phyloP scores from a whole-genome alignment of 1,139 yeast genomes.

The Insectozyma bohioensis region DNA sequence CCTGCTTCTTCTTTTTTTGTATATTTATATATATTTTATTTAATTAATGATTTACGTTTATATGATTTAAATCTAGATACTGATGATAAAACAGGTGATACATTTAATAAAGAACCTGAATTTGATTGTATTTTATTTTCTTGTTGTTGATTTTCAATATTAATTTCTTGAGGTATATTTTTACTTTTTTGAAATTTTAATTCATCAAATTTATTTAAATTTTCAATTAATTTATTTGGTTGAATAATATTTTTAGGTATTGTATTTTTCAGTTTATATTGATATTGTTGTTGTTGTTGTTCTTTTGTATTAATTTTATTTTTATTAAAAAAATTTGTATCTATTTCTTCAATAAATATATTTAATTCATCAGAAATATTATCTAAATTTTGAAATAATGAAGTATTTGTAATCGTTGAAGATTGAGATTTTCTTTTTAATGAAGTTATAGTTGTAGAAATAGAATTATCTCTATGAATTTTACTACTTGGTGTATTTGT shows the following conservation, averaged over 20 bases:
- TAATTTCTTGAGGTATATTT: too few species aligned
- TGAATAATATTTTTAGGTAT: constrained; percentile 8
- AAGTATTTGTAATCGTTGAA: constrained; percentile 20
- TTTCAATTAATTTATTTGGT: constrained; percentile 7
- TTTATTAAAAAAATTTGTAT: too few species aligned
- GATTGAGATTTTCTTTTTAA: constrained; percentile 11
- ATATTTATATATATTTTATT: neutral
- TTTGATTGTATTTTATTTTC: too few species aligned
- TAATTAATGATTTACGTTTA: constrained; percentile 3
- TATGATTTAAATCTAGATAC: constrained; percentile 4
- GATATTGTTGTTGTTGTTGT: too few species aligned
- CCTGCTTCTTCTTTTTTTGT: neutral
- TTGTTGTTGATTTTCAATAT: too few species aligned
- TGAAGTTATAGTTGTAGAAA: too few species aligned
- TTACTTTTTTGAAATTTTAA: too few species aligned
- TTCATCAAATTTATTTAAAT: constrained; percentile 6
- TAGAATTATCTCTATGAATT: too few species aligned
- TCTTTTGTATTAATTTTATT: too few species aligned
- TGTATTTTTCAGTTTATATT: constrained; percentile 4
- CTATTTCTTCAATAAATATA: constrained; percentile 12
- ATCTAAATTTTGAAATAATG: constrained; percentile 28
- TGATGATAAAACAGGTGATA: too few species aligned
- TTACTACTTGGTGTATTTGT: neutral
- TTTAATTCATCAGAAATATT: constrained; percentile 33
- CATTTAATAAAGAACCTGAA: too few species aligned